Evolutionary conservation across 169 alveolate species (phyloP).

Genomic region (Cryptosporidium baileyi): DNA sequence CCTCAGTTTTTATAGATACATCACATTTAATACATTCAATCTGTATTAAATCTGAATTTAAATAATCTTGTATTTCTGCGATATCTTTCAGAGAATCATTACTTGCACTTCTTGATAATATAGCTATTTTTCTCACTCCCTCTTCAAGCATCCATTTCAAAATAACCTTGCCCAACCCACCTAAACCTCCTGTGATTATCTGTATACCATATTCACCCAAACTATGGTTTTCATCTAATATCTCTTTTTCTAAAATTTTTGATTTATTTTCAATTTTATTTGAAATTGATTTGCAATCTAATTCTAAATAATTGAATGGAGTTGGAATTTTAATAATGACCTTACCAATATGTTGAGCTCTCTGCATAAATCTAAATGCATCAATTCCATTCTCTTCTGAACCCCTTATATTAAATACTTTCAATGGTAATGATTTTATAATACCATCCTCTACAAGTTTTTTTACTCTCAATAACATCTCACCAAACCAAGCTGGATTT

Average conservation of each 20-base stretch:
- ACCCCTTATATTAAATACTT: slow-evolving; percentile 39
- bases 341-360: slow-evolving; percentile 76
- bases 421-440: slow-evolving; percentile 63
- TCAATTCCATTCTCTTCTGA: slow-evolving; percentile 70
- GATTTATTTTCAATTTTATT: neutral
- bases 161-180: slow-evolving; percentile 70
- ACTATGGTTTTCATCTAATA: slow-evolving; percentile 3
- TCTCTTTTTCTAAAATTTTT: neutral
- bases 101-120: neutral
- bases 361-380: slow-evolving; percentile 73
- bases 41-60: neutral
- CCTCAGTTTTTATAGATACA: neutral
- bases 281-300: neutral
- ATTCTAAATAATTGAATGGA: neutral
- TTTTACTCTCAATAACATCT: slow-evolving; percentile 63
- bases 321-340: slow-evolving; percentile 72
- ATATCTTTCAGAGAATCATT: neutral
- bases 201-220: slow-evolving; percentile 2
- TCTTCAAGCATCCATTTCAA: neutral
- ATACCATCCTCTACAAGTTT: slow-evolving; percentile 7
- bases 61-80: neutral
- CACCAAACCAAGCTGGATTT: slow-evolving; percentile 71
- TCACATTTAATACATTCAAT: neutral
- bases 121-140: neutral
- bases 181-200: slow-evolving; percentile 64